Evolutionary conservation across 257 asterid genomes (phyloP), one percentile per base, ranked within the genome.

Genomic region (Gentiana dahurica): DNA sequence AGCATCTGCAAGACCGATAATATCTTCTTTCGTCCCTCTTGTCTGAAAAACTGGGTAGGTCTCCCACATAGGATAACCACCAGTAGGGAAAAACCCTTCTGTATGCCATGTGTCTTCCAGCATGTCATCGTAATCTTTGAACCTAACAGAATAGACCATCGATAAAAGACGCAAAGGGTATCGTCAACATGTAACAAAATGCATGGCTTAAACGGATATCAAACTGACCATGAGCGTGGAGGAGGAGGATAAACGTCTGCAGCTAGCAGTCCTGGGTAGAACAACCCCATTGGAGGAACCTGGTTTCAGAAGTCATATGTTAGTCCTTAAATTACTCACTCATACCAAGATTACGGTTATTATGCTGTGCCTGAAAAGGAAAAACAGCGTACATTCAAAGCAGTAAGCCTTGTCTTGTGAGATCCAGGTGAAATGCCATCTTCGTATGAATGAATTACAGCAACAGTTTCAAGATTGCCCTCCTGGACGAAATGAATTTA

Each of bases 251-350:
- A 85, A 65, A 85, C 90, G 69, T 87, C 98, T 56, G 97, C 95
- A 67, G 79, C 94, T 77, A 91, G 79, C 71, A 87, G 93, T 68
- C 54, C 74, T 36, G 97, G 98, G 70, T 83, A 87, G 76, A 92
- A 91, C 77, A 91, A 79, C 68, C 98, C 96, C 98, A 91, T 91
- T 9, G 97, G 98, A 51, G 98, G 97, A 64, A 91, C 98, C 98
- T 87, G 77, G 65, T 10, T 69, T 56, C 51, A 68, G 59, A 65
- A 65, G 55, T 59, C 49, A 71, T 64, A 48, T 73, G 48, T 48
- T 53, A 59, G n/a, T 54, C 32, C 49, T 57, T 43, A 3, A 24
- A 24, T 24, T 24, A 24, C 24, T 24, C 24, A 24, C 24, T 24
- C 24, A 24, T 24, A 24, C 24, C 24, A 24, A 24, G 24, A 24